phyloP scores from a whole-genome alignment of 139 green algal species.

The Chlorella sp. region DNA sequence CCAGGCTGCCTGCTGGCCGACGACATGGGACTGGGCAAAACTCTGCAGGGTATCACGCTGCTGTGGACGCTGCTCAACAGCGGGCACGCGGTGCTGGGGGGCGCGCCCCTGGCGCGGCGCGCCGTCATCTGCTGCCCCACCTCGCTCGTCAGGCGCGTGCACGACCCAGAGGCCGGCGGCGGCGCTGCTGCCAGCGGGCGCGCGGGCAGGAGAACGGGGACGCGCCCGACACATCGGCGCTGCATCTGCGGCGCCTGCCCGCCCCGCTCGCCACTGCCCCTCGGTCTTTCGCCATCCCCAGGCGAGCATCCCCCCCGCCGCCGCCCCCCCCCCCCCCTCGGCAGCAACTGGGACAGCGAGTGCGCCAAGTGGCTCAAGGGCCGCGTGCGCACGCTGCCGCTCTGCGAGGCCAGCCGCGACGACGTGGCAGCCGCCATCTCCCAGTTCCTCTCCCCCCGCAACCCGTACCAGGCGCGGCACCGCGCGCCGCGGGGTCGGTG shows the following conservation, averaged over 20 bases:
- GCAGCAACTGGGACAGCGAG: conserved; percentile 96
- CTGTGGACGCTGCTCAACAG: conserved; percentile 92
- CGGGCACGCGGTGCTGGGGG: conserved; percentile 64
- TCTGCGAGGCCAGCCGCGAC: conserved; percentile 87
- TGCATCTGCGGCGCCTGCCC: too few species aligned
- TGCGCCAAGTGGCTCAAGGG: conserved; percentile 94
- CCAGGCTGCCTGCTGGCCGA: conserved; percentile 94
- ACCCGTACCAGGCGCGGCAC: conserved; percentile 41
- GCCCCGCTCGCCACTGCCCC: background rate
- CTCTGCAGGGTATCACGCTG: conserved; percentile 87
- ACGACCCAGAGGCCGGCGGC: too few species aligned
- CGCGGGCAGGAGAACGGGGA: too few species aligned
- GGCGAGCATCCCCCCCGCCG: background rate
- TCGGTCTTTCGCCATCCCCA: background rate
- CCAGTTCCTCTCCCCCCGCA: conserved; percentile 72
- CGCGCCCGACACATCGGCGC: too few species aligned
- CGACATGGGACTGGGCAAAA: conserved; percentile 93
- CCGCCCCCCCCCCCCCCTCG: background rate
- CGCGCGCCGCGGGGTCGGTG: background rate
- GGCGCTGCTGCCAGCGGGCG: too few species aligned
- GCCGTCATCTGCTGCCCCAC: conserved; percentile 98
- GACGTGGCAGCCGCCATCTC: conserved; percentile 84
- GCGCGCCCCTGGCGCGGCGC: conserved; percentile 72
- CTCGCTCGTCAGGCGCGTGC: conserved; percentile 73
- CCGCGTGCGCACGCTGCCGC: conserved; percentile 73